A percentile compares a stretch with the other conserved stretches of the same genome.
Conservation (phyloP, 1,284 basidiomycete genomes). For the Malassezia slooffiae region DNA sequence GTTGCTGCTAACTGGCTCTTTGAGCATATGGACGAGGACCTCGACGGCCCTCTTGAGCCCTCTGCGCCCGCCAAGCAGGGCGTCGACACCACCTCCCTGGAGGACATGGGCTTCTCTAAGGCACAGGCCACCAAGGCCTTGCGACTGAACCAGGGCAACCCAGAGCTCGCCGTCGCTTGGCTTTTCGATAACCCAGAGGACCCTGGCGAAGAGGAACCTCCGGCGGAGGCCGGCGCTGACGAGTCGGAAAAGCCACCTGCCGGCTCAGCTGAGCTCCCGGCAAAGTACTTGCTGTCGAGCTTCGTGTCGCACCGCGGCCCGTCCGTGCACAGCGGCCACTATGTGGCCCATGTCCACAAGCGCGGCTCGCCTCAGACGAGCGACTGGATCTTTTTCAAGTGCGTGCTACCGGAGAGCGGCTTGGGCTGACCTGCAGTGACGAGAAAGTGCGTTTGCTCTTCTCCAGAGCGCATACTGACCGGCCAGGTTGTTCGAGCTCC, state of each 20-base stretch:
- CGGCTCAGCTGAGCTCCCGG: background rate
- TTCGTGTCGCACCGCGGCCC: constrained; percentile 16
- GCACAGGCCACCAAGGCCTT: constrained; percentile 80
- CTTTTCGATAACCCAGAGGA: constrained; percentile 91
- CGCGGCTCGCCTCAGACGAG: constrained; percentile 37
- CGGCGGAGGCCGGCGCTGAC: background rate
- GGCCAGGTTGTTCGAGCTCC: constrained; percentile 7
- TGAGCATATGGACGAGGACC: constrained; percentile 82
- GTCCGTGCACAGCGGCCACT: constrained; percentile 50
- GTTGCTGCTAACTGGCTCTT: constrained; percentile 93
- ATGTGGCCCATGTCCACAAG: constrained; percentile 66
- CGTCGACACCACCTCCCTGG: constrained; percentile 53
- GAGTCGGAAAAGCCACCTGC: background rate
- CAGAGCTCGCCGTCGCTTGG: constrained; percentile 87
- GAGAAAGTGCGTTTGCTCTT: constrained; percentile 14
- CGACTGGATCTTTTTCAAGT: constrained; percentile 32
- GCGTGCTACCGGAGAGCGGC: background rate
- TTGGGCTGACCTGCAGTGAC: constrained; percentile 9
- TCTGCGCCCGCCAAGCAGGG: constrained; percentile 41
- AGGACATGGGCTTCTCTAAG: constrained; percentile 83
- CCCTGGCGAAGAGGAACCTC: constrained; percentile 52
- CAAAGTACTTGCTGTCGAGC: constrained; percentile 9
- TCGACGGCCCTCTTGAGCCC: constrained; percentile 64
- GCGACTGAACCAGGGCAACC: constrained; percentile 65
- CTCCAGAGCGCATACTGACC: too few species aligned